Evolutionary conservation across 768 basidiomycete genomes (phyloP), one percentile per base, ranked within the genome.

Genomic region (Dioszegia crocea): DNA sequence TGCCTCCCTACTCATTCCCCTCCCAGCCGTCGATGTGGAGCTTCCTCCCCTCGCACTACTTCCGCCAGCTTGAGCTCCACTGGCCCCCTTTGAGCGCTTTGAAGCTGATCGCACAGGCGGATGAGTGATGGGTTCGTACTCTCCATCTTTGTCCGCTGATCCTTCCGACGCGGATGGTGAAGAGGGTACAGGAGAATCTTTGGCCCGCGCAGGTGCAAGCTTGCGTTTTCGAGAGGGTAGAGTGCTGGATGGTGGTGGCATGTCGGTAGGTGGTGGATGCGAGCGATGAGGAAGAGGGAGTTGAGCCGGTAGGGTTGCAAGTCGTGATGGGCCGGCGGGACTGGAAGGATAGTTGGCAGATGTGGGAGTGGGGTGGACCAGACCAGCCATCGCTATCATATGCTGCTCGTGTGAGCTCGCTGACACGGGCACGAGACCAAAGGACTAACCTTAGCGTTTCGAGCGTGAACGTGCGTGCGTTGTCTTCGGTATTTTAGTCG

Each of bases 1-100:
- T 1, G 86, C 83, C 77, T 94, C 91, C 46, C 92, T 54, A 4
- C 58, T 43, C 62, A 46, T 27, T 40, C 62, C 48, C 33, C 57
- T 54, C 6, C 26, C 38, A 23, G 51, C 6, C 14, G 51, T 36
- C 8, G 40, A 16, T 19, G 40, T 43, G n/a, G 16, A 17, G 21
- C 40, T 43, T 9, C 33, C 49, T 6, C 33, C 33, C 9, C 31
- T 10, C 14, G 31, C 31, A n/a, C 49, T 51, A 36, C n/a, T n/a
- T 19, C n/a, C n/a, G n/a, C 49, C 23, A 19, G 49, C 49, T 36
- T 26, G 10, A 19, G n/a, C 14, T 6, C 26, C 8, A 10, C 9
- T 53, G 11, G 36, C 24, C 5, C 23, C 24, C 39, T 21, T 26
- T 19, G 10, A 24, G 27, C 51, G 51, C 38, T 53, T 39, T 5